Base-by-base conservation (phyloP, 2,329 filamentous ascomycete genomes). In the Xylariaceae sp. region DNA sequence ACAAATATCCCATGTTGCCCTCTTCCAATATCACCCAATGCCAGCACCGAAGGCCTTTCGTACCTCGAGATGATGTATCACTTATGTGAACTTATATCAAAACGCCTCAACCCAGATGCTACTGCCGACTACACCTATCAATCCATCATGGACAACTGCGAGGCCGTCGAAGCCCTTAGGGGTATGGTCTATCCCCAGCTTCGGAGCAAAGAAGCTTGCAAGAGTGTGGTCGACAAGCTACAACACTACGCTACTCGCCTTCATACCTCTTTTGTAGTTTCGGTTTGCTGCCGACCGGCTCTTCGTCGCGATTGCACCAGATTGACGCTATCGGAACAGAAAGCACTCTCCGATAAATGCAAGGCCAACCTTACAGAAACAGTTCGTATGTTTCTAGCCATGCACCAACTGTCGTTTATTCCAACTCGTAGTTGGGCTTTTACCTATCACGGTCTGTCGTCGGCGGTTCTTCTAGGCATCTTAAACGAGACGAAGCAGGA, bases 361-460 rank as follows among this genome's bases (percentile, higher is more conserved):
- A 84, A 84, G 63, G 69, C 73, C 14, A 86, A 85, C 61, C 71
- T 87, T 22, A 81, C 81, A 6, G 82, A 86, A 63, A 86, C 83
- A 12, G 83, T 87, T 11, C 78, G 81, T 39, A 87, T 86, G 83
- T 87, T 86, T 62, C 71, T 87, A 18, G 81, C 83, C 14, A 87
- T 87, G 83, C 83, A 87, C 65, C 83, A 85, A 56, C 70, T 87
- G 31, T 86, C 82, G 2, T 80, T 84, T 9, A 86, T 86, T 43
- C 83, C 83, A 1, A 87, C 83, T 0, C 74, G 83, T 22, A 86
- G 81, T 51, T 87, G 83, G 83, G 83, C 83, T 0, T 86, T 86
- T 55, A 87, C 83, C 1, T 86, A 86, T 52, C 82, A 87, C 60
- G 82, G 83, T 1, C 74, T 87, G 7, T 86, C 83, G 9, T 87